Percentiles rank a stretch among this genome's conserved stretches.
phyloP scores from a whole-genome alignment of 1,284 basidiomycete species.

The Leccinum huronense region DNA sequence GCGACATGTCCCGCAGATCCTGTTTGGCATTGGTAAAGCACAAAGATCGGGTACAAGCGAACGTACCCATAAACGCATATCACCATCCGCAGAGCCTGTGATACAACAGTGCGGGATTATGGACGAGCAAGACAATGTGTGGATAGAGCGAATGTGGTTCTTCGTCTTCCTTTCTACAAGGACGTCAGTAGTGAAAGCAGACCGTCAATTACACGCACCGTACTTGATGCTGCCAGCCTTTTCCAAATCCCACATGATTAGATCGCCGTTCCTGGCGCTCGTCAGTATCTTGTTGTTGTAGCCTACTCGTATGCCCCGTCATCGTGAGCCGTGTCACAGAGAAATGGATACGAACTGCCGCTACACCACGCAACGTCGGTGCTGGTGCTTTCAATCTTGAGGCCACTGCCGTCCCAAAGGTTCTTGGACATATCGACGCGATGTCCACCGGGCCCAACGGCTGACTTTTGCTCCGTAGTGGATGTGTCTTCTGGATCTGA shows the following conservation, averaged over 20 bases:
- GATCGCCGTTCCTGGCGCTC: conserved; percentile 79
- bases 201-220: conserved; percentile 45
- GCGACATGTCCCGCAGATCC: conserved; percentile 74
- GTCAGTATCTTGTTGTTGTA: conserved; percentile 81
- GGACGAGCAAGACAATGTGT: conserved; percentile 64
- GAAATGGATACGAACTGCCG: conserved; percentile 53
- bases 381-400: conserved; percentile 72
- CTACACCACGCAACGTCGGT: conserved; percentile 83
- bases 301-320: conserved; percentile 39
- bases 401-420: conserved; percentile 67
- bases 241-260: conserved; percentile 82
- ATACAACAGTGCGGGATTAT: conserved; percentile 69
- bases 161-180: conserved; percentile 64
- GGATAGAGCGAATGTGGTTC: conserved; percentile 76
- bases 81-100: conserved; percentile 81
- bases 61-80: conserved; percentile 79
- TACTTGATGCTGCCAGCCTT: conserved; percentile 67
- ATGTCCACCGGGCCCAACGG: conserved; percentile 56
- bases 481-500: conserved; percentile 44
- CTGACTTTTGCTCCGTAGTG: conserved; percentile 49
- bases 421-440: conserved; percentile 68
- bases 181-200: conserved; percentile 19
- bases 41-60: background rate
- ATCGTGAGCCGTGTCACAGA: background rate
- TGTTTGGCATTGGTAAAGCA: conserved; percentile 31